These are phyloP conservation scores for Tylopilus cervinicoccineus DNA, from an alignment of 768 basidiomycete genomes.

Conservation along the genomic window DNA sequence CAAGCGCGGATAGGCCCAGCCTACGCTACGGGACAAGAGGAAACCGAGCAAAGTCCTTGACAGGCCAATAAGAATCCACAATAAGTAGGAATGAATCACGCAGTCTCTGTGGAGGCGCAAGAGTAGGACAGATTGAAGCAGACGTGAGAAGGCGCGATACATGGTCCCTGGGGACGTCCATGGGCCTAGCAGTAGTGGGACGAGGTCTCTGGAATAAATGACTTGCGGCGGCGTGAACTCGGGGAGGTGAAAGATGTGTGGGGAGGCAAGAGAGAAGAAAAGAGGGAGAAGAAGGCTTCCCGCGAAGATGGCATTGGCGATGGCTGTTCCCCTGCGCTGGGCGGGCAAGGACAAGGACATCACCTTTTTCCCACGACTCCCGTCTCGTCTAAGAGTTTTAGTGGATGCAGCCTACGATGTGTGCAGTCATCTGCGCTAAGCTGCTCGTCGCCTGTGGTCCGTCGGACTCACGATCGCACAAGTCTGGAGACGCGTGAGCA, in stretches of 20 bases:
- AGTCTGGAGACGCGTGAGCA: too few relatives aligned
- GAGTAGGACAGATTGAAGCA: slow-evolving; percentile 17
- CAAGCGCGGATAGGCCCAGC: slow-evolving; percentile 36
- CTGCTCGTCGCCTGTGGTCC: too few relatives aligned
- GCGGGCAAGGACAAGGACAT: too few relatives aligned
- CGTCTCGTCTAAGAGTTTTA: too few relatives aligned
- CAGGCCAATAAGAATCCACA: slow-evolving; percentile 24
- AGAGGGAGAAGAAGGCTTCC: slow-evolving; percentile 12
- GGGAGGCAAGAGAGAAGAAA: slow-evolving; percentile 3
- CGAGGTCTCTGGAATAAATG: slow-evolving; percentile 31
- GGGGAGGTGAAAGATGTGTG: slow-evolving; percentile 11
- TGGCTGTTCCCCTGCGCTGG: not conserved
- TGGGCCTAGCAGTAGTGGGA: slow-evolving; percentile 33
- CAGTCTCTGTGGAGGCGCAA: slow-evolving; percentile 6
- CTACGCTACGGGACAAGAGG: slow-evolving; percentile 26
- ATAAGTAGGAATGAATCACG: slow-evolving; percentile 9
- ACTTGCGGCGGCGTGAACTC: slow-evolving; percentile 39
- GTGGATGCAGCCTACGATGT: too few relatives aligned
- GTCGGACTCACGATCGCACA: too few relatives aligned
- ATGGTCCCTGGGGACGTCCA: slow-evolving; percentile 31
- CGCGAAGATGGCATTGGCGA: slow-evolving; percentile 9
- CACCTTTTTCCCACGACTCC: too few relatives aligned
- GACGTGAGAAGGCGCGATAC: slow-evolving; percentile 20
- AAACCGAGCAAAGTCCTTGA: slow-evolving; percentile 17
- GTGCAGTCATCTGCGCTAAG: too few relatives aligned